phyloP scores from a whole-genome alignment of 202 grass and related monocot species.

The Cymbopogon flexuosus region DNA sequence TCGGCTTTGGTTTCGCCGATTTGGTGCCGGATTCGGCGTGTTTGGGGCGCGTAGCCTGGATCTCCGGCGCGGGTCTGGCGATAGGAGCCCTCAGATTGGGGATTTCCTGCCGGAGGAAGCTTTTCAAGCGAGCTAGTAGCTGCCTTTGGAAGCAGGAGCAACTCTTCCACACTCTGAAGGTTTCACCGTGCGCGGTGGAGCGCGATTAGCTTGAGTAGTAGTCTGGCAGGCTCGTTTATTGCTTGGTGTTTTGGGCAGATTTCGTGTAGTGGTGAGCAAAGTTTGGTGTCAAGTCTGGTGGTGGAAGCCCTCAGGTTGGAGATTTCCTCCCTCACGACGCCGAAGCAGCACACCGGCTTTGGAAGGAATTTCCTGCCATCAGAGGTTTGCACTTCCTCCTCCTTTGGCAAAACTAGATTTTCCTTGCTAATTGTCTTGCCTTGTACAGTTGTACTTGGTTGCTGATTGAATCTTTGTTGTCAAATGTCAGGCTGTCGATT shows the following conservation, averaged over 20 bases:
- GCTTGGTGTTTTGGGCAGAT: conserved; percentile 11
- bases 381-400: conserved; percentile 42
- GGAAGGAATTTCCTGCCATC: conserved; percentile 35
- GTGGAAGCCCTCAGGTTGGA: conserved; percentile 31
- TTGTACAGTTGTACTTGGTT: conserved; percentile 8
- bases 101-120: conserved; percentile 46
- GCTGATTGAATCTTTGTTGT: conserved; percentile 35
- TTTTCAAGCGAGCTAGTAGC: conserved; percentile 22
- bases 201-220: not conserved
- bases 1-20: conserved; percentile 34
- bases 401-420: not conserved
- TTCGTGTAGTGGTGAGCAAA: conserved; percentile 30
- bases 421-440: conserved; percentile 3
- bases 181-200: conserved; percentile 9
- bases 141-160: conserved; percentile 34
- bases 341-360: not conserved
- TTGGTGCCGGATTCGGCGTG: conserved; percentile 19
- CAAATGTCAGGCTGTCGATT: conserved; percentile 35
- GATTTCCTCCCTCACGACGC: conserved; percentile 37
- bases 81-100: conserved; percentile 24
- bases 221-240: not conserved
- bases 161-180: conserved; percentile 14
- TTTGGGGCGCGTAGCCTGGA: not conserved
- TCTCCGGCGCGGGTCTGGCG: not conserved
- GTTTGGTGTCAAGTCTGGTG: conserved; percentile 30